Evolutionary conservation across 108 stramenopile genomes (phyloP), one percentile per base, ranked within the genome.

Genomic region (Fragilaria crotonensis): DNA sequence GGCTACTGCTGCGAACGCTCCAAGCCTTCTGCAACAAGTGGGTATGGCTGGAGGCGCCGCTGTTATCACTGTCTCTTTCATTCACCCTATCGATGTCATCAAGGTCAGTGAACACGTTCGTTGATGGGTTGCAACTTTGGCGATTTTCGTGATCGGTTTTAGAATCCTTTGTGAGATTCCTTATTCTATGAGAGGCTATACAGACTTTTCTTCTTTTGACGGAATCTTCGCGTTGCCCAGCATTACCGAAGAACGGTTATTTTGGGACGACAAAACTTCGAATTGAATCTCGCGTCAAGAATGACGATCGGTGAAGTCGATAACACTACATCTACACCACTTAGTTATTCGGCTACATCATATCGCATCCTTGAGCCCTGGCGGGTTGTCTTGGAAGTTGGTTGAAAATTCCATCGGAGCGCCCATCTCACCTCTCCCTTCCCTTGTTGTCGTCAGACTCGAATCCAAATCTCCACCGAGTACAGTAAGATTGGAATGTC

Each of bases 41-140:
- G 87, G 85, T 45, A 85, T 88, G 79, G 91, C 91, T 33, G 91
- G 91, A 54, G 33, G 57, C 31, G 84, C 91, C 31, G 91, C 91
- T 48, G 86, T 94, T 25, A 89, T 90, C 52, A 86, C 89, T 17
- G 87, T 88, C 22, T 72, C 81, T 27, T 87, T 89, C 76, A 92
- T 90, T 54, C 94, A 95, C 56, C 94, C 94, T 17, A 92, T 92
- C 56, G 90, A 95, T 71, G 88, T 90, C 44, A 90, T 95, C 21
- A 95, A 95, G 73, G 83, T 84, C 52, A 41, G 83, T 31, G 2
- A 23, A 1, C 5, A 9, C n/a, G n/a, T n/a, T n/a, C n/a, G n/a
- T n/a, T n/a, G n/a, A 52, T 52, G 20, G 18, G 11, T 9, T 11
- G 9, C 9, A 11, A 19, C 48, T 19, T 21, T 14, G 27, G 17